Evolutionary conservation across 2,329 filamentous ascomycete species (phyloP).

Genomic region (Sporothrix curviconia): DNA sequence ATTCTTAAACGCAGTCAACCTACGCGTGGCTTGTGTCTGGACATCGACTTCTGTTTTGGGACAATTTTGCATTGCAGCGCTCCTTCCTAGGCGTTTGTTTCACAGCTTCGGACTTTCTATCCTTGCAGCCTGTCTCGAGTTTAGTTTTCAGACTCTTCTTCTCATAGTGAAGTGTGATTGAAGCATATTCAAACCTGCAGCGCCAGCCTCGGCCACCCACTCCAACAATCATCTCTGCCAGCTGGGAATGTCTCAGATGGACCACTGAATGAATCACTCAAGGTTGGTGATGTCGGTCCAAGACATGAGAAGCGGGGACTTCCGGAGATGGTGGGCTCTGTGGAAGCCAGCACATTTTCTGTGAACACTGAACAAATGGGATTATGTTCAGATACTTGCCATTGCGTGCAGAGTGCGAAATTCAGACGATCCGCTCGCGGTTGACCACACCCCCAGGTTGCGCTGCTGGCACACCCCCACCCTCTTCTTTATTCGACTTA

Average conservation of each 20-base stretch:
- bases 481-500: too few relatives aligned
- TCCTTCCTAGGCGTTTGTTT: neutral
- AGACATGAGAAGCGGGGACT: neutral
- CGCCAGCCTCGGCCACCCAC: too few relatives aligned
- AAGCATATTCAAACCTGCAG: too few relatives aligned
- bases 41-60: neutral
- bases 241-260: conserved; percentile 3
- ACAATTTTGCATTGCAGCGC: neutral
- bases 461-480: neutral
- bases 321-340: neutral
- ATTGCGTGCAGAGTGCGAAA: too few relatives aligned
- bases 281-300: neutral
- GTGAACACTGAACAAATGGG: neutral
- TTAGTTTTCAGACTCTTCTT: too few relatives aligned
- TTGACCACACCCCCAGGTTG: neutral
- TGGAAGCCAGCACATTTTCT: neutral
- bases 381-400: too few relatives aligned
- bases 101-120: too few relatives aligned
- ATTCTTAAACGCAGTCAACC: conserved; percentile 9
- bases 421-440: conserved; percentile 11
- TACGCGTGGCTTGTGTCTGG: neutral
- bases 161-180: too few relatives aligned
- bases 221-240: neutral
- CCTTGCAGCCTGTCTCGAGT: too few relatives aligned
- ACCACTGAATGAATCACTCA: too few relatives aligned